These are phyloP conservation scores for Phyllostachys edulis DNA, from an alignment of 176 grass and related monocot genomes.

Conservation along the genomic window DNA sequence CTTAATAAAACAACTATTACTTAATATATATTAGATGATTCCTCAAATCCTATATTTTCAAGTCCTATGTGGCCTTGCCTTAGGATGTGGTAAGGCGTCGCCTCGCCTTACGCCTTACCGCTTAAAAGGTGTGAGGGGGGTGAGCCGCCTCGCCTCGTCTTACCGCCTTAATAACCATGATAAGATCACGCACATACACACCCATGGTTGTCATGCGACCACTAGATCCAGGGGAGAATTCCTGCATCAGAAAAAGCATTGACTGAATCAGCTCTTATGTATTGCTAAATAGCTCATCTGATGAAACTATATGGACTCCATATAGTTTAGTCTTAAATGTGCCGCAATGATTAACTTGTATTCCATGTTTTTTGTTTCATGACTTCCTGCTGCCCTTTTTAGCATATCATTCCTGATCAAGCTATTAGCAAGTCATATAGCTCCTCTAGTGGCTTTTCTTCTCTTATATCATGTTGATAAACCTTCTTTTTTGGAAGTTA, in stretches of 20 bases:
- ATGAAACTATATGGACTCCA: background rate
- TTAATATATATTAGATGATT: too few species aligned
- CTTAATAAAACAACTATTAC: too few species aligned
- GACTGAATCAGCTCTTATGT: background rate
- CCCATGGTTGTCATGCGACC: constrained; percentile 85
- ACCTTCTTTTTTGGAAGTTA: too few species aligned
- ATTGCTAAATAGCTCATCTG: background rate
- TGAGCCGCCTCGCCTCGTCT: too few species aligned
- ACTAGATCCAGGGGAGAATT: constrained; percentile 83
- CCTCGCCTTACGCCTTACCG: too few species aligned
- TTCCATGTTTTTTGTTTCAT: background rate
- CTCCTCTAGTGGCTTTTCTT: background rate
- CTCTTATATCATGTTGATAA: background rate
- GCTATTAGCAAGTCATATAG: background rate
- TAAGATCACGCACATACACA: background rate
- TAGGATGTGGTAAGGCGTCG: too few species aligned
- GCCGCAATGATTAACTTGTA: background rate
- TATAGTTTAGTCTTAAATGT: background rate
- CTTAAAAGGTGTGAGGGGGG: too few species aligned
- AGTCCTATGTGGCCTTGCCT: too few species aligned
- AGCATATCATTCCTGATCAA: background rate
- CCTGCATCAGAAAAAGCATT: constrained; percentile 34
- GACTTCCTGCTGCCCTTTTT: background rate
- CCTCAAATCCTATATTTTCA: too few species aligned
- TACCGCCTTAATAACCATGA: too few species aligned